Conservation (phyloP, 495 filamentous ascomycete species). For the Annulohypoxylon maeteangense region DNA sequence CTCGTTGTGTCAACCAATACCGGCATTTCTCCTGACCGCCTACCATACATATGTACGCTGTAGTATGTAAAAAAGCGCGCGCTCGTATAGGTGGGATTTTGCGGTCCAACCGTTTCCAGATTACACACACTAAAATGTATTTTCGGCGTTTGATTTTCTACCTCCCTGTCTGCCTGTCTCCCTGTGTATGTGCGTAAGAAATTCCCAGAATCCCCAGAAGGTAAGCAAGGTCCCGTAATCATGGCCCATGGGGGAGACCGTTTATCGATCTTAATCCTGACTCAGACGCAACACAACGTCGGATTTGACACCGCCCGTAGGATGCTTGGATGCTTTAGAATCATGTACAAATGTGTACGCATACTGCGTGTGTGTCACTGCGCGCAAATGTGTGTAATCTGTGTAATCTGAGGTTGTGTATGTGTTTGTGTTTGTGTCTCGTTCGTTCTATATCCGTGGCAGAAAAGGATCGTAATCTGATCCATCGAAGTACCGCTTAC, state of each 20-base stretch:
- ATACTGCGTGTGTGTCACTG: not conserved
- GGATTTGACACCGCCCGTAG: constrained; percentile 39
- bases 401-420: too few species aligned
- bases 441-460: constrained; percentile 22
- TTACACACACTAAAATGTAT: constrained; percentile 4
- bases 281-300: constrained; percentile 47
- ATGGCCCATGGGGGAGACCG: constrained; percentile 11
- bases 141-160: constrained; percentile 46
- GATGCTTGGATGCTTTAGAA: constrained; percentile 24
- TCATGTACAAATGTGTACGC: constrained; percentile 12
- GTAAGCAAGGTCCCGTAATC: constrained; percentile 36
- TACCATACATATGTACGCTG: too few species aligned
- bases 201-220: constrained; percentile 33
- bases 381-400: not conserved
- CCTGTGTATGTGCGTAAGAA: constrained; percentile 38
- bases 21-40: constrained; percentile 46
- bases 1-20: constrained; percentile 46
- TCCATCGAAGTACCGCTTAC: constrained; percentile 31
- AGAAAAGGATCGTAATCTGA: constrained; percentile 20
- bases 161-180: too few species aligned
- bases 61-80: too few species aligned
- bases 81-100: constrained; percentile 40
- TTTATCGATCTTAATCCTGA: constrained; percentile 41
- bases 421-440: constrained; percentile 14
- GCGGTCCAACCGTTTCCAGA: constrained; percentile 18